These are phyloP conservation scores for Cochliopodium minus DNA, from an alignment of 208 protist species.

Conservation along the genomic window DNA sequence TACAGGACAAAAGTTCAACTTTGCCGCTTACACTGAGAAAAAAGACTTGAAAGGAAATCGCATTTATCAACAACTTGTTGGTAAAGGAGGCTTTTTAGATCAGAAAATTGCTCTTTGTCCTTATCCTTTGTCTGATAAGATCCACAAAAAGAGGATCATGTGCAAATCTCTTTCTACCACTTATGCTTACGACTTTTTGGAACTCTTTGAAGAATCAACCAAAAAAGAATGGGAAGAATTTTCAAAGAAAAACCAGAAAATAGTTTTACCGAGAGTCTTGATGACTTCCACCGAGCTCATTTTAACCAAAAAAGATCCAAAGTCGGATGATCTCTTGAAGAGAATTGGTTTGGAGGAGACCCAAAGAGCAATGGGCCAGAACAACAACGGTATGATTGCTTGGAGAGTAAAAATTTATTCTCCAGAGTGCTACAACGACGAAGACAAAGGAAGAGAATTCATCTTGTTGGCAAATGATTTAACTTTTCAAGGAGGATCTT, in stretches of 20 bases:
- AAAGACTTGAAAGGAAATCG: too few species aligned
- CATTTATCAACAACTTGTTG: too few species aligned
- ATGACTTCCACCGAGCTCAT: slow-evolving; percentile 36
- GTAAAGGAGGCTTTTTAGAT: too few species aligned
- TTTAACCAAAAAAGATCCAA: slow-evolving; percentile 11
- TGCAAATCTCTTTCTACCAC: too few species aligned
- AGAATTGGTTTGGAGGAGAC: slow-evolving; percentile 16
- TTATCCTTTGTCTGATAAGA: too few species aligned
- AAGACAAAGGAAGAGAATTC: slow-evolving; percentile 37
- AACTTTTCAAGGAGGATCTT: slow-evolving; percentile 80
- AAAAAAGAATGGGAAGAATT: slow-evolving; percentile 48
- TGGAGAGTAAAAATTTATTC: slow-evolving; percentile 68
- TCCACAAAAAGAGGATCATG: too few species aligned
- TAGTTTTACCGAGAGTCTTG: slow-evolving; percentile 23
- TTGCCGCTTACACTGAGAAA: too few species aligned
- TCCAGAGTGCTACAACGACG: slow-evolving; percentile 53
- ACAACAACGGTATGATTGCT: slow-evolving; percentile 80
- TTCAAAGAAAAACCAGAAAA: slow-evolving; percentile 11
- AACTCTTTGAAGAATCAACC: slow-evolving; percentile 59
- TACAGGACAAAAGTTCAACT: too few species aligned
- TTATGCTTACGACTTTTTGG: slow-evolving; percentile 81
- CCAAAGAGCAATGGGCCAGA: slow-evolving; percentile 30
- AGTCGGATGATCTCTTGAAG: not conserved
- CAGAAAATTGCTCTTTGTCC: too few species aligned
- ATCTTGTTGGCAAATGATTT: slow-evolving; percentile 97